Base-by-base conservation (phyloP, 306 rosid genomes). In the Prunus campanulata region DNA sequence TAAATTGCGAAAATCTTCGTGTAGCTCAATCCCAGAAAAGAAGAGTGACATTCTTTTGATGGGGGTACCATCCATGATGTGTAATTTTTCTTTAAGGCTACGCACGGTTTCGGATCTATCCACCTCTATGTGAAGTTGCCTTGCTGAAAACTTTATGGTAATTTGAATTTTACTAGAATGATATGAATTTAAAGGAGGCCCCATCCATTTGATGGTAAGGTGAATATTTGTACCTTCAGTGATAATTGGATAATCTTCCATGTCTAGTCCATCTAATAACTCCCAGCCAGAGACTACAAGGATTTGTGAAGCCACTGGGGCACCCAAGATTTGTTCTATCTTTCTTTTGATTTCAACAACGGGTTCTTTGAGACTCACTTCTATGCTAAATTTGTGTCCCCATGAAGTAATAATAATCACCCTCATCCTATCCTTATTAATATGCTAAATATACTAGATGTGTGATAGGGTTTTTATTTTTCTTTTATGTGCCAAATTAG, bases 191-290 rank as follows among this genome's bases (percentile, higher is more conserved):
- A 59, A 18, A 19, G 71, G 75, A 39, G 85, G 71, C 66, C 66
- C 74, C 57, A 59, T 44, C 78, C 68, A 56, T 76, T 79, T 89
- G 76, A 87, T 65, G 55, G 90, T 81, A 75, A 92, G 97, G 77
- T 95, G 88, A 63, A 92, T 76, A 79, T 83, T 87, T 48, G 97
- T 92, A 66, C 96, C 97, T 73, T 95, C 89, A 27, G 79, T 77
- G 80, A 92, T 61, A 69, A 92, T 90, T 19, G 91, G 96, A 27
- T 95, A 92, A 71, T 95, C 98, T 83, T 95, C 96, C 95, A 92
- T 86, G 91, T 90, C 96, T 59, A 95, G 69, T 64, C 91, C 98
- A 78, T 92, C 97, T 18, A 92, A 2, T 19, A 95, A 85, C 78
- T 95, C 98, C 91, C 93, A 89, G 29, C 90, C 97, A 30, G 63